Percentiles rank a stretch among this genome's conserved stretches.
phyloP scores from a whole-genome alignment of 2,329 filamentous ascomycete species.

The Colletotrichum lupini region DNA sequence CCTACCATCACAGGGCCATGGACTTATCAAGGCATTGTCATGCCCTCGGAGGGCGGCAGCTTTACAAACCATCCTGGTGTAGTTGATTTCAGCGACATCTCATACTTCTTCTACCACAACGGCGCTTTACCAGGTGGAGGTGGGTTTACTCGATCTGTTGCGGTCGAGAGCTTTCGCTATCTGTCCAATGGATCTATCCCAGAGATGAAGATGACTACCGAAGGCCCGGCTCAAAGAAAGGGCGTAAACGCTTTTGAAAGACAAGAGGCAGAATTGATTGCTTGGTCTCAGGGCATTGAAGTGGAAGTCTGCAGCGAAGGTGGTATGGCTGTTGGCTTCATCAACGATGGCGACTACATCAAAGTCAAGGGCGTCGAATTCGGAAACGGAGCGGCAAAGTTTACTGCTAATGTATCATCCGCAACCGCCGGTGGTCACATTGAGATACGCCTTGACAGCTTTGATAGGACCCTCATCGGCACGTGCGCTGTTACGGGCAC shows the following conservation, averaged over 20 bases:
- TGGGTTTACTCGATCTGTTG: not conserved
- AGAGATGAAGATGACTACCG: constrained; percentile 41
- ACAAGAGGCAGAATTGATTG: constrained; percentile 44
- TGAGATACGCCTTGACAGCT: constrained; percentile 42
- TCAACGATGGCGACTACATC: constrained; percentile 46
- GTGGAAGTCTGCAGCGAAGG: constrained; percentile 41
- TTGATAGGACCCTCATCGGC: constrained; percentile 40
- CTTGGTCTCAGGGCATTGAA: constrained; percentile 41
- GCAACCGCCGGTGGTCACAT: constrained; percentile 39
- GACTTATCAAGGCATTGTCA: not conserved
- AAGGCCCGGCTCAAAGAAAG: constrained; percentile 41
- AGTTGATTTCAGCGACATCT: not conserved
- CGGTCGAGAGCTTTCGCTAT: not conserved
- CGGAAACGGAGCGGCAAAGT: constrained; percentile 40
- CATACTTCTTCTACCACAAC: not conserved
- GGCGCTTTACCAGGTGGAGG: not conserved
- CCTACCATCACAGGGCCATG: constrained; percentile 33
- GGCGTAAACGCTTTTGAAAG: constrained; percentile 42
- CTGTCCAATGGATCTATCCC: constrained; percentile 43
- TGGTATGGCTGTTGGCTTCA: constrained; percentile 39
- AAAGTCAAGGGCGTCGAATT: constrained; percentile 46
- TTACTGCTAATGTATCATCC: constrained; percentile 39
- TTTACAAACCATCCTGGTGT: not conserved
- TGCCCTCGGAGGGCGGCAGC: not conserved
- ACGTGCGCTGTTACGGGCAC: constrained; percentile 42